Conservation (phyloP, 441 rosid species). For the Adansonia gregorii region DNA sequence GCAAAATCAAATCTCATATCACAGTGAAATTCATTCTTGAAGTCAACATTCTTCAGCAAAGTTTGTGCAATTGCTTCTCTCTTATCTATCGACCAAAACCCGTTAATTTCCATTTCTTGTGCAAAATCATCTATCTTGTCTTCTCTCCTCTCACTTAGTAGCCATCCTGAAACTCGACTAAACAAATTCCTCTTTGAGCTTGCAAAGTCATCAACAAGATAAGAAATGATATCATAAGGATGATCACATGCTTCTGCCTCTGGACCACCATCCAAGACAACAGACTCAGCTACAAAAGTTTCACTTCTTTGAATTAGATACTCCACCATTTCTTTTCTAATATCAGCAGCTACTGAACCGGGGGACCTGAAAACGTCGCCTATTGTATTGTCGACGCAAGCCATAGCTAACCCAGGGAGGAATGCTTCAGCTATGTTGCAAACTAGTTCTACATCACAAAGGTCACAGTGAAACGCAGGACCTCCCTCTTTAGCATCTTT, state of each 20-base stretch:
- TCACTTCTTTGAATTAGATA: conserved; percentile 78
- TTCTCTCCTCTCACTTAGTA: conserved; percentile 83
- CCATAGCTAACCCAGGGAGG: conserved; percentile 81
- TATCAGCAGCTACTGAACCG: conserved; percentile 78
- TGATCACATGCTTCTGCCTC: conserved; percentile 60
- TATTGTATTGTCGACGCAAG: conserved; percentile 86
- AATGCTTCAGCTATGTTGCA: conserved; percentile 65
- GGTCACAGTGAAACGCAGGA: conserved; percentile 65
- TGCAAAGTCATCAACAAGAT: conserved; percentile 77
- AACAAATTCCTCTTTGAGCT: conserved; percentile 73
- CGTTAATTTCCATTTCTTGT: conserved; percentile 83
- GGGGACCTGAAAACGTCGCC: conserved; percentile 83
- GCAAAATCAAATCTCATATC: conserved; percentile 55
- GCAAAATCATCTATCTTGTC: conserved; percentile 84
- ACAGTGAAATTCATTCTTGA: conserved; percentile 68
- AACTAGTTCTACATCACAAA: conserved; percentile 66
- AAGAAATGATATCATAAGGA: conserved; percentile 75
- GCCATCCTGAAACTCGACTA: conserved; percentile 85
- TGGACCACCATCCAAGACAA: conserved; percentile 58
- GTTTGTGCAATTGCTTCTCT: conserved; percentile 65
- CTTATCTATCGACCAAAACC: conserved; percentile 75
- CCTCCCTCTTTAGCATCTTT: conserved; percentile 59
- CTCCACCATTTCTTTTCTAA: conserved; percentile 79
- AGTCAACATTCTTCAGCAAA: conserved; percentile 78
- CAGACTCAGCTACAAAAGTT: conserved; percentile 73